phyloP scores from a whole-genome alignment of 768 basidiomycete genomes.

The Grammothele lineata region DNA sequence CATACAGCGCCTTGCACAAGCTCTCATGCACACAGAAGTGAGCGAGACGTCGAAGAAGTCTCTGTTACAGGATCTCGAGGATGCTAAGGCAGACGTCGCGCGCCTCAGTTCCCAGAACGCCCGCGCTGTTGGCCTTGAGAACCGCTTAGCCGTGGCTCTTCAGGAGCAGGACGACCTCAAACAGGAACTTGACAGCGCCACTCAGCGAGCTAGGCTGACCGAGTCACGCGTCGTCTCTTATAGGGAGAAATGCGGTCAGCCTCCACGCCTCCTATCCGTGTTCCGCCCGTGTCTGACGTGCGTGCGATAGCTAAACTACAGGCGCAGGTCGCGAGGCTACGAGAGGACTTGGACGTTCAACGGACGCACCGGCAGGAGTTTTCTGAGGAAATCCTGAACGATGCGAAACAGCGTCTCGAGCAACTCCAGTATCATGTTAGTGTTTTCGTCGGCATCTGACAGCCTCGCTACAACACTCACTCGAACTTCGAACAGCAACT shows the following conservation, averaged over 20 bases:
- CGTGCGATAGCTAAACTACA: conserved; percentile 76
- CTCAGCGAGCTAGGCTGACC: conserved; percentile 60
- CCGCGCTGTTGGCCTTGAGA: conserved; percentile 67
- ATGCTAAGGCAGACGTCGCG: conserved; percentile 61
- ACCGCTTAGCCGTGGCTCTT: conserved; percentile 54
- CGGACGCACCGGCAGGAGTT: conserved; percentile 57
- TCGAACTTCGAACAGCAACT: conserved; percentile 30
- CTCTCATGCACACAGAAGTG: conserved; percentile 77
- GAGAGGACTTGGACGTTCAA: conserved; percentile 58
- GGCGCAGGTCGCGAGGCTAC: conserved; percentile 58
- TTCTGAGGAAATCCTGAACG: conserved; percentile 62
- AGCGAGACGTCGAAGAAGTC: conserved; percentile 76
- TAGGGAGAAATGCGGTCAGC: conserved; percentile 62
- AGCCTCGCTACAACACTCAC: too few species aligned
- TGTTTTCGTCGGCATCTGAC: conserved; percentile 9
- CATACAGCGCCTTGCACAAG: conserved; percentile 72
- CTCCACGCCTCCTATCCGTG: neutral
- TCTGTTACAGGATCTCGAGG: conserved; percentile 69
- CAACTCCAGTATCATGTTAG: conserved; percentile 56
- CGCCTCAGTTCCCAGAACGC: conserved; percentile 67
- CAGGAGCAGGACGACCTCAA: conserved; percentile 81
- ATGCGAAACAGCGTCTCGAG: conserved; percentile 60
- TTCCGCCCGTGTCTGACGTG: too few species aligned
- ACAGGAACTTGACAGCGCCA: conserved; percentile 74
- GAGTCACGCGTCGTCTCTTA: conserved; percentile 62